phyloP scores from a whole-genome alignment of 108 stramenopile genomes.

The Fragilaria radians region DNA sequence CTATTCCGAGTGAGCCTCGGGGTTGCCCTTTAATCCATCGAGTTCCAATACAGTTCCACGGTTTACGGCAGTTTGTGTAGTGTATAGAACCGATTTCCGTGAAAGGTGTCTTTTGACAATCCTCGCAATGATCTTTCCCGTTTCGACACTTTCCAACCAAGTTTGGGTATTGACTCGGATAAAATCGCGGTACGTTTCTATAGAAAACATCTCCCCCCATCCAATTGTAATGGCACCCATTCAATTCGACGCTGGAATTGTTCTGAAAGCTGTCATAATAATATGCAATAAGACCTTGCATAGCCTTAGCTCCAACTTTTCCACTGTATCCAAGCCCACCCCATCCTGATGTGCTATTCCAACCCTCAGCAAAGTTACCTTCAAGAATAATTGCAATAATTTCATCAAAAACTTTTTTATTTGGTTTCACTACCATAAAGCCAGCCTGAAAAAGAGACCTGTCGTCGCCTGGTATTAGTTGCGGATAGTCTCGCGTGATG shows the following conservation, averaged over 20 bases:
- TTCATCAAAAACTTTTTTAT: constrained; percentile 34
- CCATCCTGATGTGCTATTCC: constrained; percentile 42
- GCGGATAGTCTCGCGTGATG: constrained; percentile 45
- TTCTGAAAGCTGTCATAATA: constrained; percentile 47
- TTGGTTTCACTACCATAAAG: constrained; percentile 39
- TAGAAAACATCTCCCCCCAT: constrained; percentile 34
- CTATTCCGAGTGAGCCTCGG: constrained; percentile 19
- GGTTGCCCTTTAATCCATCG: not conserved
- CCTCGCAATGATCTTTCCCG: constrained; percentile 20
- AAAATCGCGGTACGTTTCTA: constrained; percentile 4
- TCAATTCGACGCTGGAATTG: constrained; percentile 49
- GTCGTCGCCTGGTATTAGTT: constrained; percentile 37
- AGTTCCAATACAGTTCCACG: constrained; percentile 44
- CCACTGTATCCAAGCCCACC: constrained; percentile 33
- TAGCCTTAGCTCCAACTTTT: constrained; percentile 56
- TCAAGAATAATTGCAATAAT: constrained; percentile 37
- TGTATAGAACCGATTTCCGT: constrained; percentile 38
- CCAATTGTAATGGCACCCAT: constrained; percentile 52
- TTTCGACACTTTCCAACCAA: constrained; percentile 27
- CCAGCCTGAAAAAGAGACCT: constrained; percentile 46
- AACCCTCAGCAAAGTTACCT: constrained; percentile 35
- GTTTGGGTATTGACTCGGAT: not conserved
- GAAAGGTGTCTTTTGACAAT: constrained; percentile 39
- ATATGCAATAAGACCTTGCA: constrained; percentile 59
- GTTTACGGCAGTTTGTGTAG: constrained; percentile 60